Base-by-base conservation (phyloP, 2,329 filamentous ascomycete species). In the Mariannaea sp. region DNA sequence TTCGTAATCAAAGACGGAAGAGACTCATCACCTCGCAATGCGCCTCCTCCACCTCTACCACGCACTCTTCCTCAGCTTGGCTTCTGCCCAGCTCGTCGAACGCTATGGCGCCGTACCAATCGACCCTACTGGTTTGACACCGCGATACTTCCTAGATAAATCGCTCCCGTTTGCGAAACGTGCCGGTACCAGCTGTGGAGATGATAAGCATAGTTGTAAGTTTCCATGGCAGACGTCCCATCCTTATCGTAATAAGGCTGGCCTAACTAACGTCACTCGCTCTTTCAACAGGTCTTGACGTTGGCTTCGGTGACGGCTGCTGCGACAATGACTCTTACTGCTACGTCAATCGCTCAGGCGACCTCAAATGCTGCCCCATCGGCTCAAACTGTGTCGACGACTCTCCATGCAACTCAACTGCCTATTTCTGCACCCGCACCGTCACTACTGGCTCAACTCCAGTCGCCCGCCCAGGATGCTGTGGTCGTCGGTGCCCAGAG, bases 301-400 rank as follows among this genome's bases (percentile, higher is more conserved):
- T 79, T 29, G 69, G 71, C 24, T 64, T 68, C 39, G 58, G 65
- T 9, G 65, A 68, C 17, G 45, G 63, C 6, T 80, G 78, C 69
- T 80, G 78, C 61, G 53, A 62, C 16, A 75, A 80, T 58, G 62
- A 70, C 13, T 62, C 68, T 36, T 80, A 79, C 65, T 80, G 78
- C 68, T 77, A 77, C 60, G 53, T 80, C 49, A 70, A 73, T 59
- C 58, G 61, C 5, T 57, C 60, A 16, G 66, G 65, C 47, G 56
- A 64, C 4, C 55, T 71, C 5, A 65, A 65, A 43, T 80, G 78
- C 67, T 80, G 78, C 58, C 67, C 69, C 26, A 68, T 75, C 55
- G 73, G 74, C 20, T 74, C 71, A 44, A 65, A 72, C 56, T 80
- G 78, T 68, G 42, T 64, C 55, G 52, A 50, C 53, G 69, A 75